Evolutionary conservation across 2,329 filamentous ascomycete species (phyloP).

Genomic region (Cytospora piceicola): DNA sequence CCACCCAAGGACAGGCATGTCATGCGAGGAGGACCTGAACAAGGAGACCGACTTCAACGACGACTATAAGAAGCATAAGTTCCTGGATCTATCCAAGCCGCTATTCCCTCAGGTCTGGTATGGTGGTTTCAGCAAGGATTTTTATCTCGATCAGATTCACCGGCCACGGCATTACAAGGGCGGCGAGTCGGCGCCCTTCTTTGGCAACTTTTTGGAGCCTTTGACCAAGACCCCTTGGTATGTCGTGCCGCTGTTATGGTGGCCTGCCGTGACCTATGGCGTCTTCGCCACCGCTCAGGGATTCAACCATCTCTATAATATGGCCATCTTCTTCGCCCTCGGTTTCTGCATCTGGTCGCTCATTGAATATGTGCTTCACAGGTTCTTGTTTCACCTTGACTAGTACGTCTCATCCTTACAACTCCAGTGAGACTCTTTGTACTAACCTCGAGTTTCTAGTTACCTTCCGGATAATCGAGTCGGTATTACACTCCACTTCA

Average conservation of each 20-base stretch:
- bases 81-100: slow-evolving; percentile 84
- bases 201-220: slow-evolving; percentile 99
- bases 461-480: slow-evolving; percentile 89
- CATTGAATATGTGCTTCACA: slow-evolving; percentile 85
- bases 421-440: not conserved
- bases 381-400: slow-evolving; percentile 93
- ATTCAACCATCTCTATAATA: slow-evolving; percentile 52
- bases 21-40: slow-evolving; percentile 81
- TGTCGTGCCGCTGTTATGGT: slow-evolving; percentile 81
- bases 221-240: slow-evolving; percentile 94
- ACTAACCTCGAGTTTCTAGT: slow-evolving; percentile 48
- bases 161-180: slow-evolving; percentile 94
- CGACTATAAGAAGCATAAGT: slow-evolving; percentile 92
- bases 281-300: slow-evolving; percentile 67
- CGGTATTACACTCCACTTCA: slow-evolving; percentile 85
- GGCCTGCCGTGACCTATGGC: slow-evolving; percentile 78
- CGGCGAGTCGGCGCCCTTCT: slow-evolving; percentile 87
- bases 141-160: slow-evolving; percentile 96
- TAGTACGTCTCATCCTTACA: slow-evolving; percentile 61
- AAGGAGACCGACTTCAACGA: slow-evolving; percentile 76
- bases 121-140: slow-evolving; percentile 89
- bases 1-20: slow-evolving; percentile 80
- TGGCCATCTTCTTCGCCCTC: slow-evolving; percentile 66
- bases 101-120: slow-evolving; percentile 87
- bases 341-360: slow-evolving; percentile 86